These are phyloP conservation scores for Ulota crispa DNA, from an alignment of 225 moss, liverwort and hornwort species.

Conservation along the genomic window DNA sequence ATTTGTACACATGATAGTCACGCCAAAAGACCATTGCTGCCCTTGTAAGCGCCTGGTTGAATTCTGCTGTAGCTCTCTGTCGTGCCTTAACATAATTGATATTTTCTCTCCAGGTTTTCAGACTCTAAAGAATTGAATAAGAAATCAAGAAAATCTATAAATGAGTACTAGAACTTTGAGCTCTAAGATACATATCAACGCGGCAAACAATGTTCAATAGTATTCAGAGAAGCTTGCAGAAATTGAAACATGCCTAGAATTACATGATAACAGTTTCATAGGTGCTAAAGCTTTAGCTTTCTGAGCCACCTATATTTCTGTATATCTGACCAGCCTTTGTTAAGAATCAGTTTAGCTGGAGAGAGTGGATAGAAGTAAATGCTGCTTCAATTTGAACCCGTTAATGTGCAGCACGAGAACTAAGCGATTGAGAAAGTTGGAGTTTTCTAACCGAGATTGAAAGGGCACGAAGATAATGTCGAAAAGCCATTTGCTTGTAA, in stretches of 20 bases:
- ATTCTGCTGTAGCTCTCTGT: slow-evolving; percentile 82
- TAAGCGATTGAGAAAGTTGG: slow-evolving; percentile 5
- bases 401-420: neutral
- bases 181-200: neutral
- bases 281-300: neutral
- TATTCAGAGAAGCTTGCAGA: slow-evolving; percentile 8
- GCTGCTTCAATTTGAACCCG: slow-evolving; percentile 4
- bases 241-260: neutral
- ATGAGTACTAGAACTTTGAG: slow-evolving; percentile 23
- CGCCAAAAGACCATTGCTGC: slow-evolving; percentile 99
- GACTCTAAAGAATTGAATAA: slow-evolving; percentile 50
- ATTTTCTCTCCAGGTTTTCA: slow-evolving; percentile 90
- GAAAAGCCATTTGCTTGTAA: slow-evolving; percentile 89
- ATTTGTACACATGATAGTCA: slow-evolving; percentile 91
- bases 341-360: neutral
- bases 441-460: slow-evolving; percentile 61
- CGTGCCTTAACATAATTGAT: slow-evolving; percentile 80
- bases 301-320: neutral
- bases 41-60: slow-evolving; percentile 94
- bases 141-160: neutral
- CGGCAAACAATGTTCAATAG: slow-evolving; percentile 4
- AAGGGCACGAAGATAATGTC: slow-evolving; percentile 85
- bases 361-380: neutral
- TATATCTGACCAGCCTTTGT: neutral
- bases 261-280: neutral